Conservation (phyloP, 106 monocot species). For the Acanthochlamys bracteata region DNA sequence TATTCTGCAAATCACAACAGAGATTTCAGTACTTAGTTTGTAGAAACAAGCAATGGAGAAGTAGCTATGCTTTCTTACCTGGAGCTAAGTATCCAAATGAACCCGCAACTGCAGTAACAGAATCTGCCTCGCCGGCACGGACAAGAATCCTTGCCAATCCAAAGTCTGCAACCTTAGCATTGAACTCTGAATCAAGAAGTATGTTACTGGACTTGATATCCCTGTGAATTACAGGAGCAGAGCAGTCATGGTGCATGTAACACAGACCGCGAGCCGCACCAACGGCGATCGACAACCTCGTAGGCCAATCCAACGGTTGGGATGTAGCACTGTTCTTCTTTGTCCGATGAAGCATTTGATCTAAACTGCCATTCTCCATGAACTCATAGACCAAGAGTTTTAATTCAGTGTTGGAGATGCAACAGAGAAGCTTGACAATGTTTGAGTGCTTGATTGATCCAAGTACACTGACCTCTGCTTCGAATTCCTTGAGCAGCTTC, state of each 20-base stretch:
- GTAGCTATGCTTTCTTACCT: conserved; percentile 18
- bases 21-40: background rate
- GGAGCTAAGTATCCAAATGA: conserved; percentile 87
- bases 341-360: background rate
- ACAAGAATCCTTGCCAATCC: conserved; percentile 40
- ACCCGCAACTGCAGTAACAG: conserved; percentile 35
- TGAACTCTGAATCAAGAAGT: conserved; percentile 36
- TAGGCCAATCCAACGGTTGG: background rate
- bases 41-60: too few relatives aligned
- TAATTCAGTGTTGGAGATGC: background rate
- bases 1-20: conserved; percentile 4
- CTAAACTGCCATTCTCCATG: conserved; percentile 4
- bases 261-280: background rate
- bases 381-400: conserved; percentile 4
- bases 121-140: conserved; percentile 35
- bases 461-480: conserved; percentile 3
- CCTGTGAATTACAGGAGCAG: background rate
- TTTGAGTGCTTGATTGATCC: conserved; percentile 2
- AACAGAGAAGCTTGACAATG: conserved; percentile 5
- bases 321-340: background rate
- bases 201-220: conserved; percentile 35
- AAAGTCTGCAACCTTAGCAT: conserved; percentile 50
- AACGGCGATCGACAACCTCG: conserved; percentile 1
- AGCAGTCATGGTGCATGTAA: conserved; percentile 1
- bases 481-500: conserved; percentile 12